Conservation (phyloP, 2,329 filamentous ascomycete species). For the Cylindrodendrum hubeiense region DNA sequence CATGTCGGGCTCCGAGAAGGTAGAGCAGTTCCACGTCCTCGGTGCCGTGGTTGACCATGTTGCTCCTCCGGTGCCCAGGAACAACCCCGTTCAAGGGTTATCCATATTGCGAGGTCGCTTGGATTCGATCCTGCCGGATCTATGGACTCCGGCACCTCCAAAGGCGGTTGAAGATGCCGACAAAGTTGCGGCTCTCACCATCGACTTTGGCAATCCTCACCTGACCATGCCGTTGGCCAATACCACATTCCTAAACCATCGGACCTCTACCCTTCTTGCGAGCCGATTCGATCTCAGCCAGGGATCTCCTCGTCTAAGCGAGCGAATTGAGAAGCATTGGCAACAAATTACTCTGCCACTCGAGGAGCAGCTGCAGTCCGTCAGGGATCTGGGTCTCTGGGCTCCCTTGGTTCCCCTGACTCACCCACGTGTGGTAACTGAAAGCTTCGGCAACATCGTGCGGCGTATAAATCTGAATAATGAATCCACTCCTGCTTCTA, state of each 20-base stretch:
- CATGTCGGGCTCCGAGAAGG: constrained; percentile 57
- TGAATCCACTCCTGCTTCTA: constrained; percentile 70
- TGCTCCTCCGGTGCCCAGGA: constrained; percentile 49
- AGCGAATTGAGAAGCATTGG: constrained; percentile 51
- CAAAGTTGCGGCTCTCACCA: constrained; percentile 55
- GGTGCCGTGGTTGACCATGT: constrained; percentile 69
- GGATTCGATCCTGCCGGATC: constrained; percentile 56
- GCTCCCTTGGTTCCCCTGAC: constrained; percentile 74
- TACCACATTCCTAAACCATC: constrained; percentile 81
- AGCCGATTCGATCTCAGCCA: constrained; percentile 45
- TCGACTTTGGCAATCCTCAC: constrained; percentile 52
- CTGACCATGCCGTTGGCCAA: constrained; percentile 78
- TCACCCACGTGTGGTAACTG: constrained; percentile 69
- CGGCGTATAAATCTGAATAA: constrained; percentile 68
- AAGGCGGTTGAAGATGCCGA: constrained; percentile 48
- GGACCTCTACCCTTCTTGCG: constrained; percentile 68
- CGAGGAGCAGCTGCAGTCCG: constrained; percentile 32
- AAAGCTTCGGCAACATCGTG: constrained; percentile 84
- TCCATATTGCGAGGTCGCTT: constrained; percentile 63
- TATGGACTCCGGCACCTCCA: constrained; percentile 55
- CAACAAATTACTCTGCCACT: constrained; percentile 52
- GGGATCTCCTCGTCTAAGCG: constrained; percentile 35
- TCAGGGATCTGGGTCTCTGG: constrained; percentile 46
- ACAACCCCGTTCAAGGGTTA: constrained; percentile 56
- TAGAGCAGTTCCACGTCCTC: constrained; percentile 60